A percentile compares a stretch with the other conserved stretches of the same genome.
Evolutionary conservation across 257 asterid species (phyloP).

Genomic region (Salvia splendens): DNA sequence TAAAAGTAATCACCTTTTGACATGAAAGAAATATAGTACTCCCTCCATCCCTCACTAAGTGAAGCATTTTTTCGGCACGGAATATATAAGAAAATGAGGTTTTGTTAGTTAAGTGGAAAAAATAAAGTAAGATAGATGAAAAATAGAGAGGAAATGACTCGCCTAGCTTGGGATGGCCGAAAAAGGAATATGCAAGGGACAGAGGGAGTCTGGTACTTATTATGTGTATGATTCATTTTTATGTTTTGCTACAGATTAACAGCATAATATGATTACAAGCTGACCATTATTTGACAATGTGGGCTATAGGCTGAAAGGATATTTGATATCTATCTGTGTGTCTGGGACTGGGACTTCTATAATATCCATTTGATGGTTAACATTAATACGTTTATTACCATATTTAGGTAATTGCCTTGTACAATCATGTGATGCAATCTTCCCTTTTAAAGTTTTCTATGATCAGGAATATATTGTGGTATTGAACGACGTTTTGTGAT

Average conservation of each 20-base stretch:
- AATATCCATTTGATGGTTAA: not conserved
- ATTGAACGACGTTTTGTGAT: constrained; percentile 6
- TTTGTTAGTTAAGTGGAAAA: no score
- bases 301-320: not conserved
- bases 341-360: not conserved
- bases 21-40: not conserved
- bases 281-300: not conserved
- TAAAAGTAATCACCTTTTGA: no score
- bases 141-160: no score
- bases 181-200: no score
- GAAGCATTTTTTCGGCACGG: no score
- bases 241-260: not conserved
- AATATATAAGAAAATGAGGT: no score
- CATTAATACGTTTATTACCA: constrained; percentile 6
- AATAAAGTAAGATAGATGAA: no score
- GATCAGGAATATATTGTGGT: not conserved
- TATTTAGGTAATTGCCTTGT: not conserved
- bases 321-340: constrained; percentile 1
- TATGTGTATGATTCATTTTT: not conserved
- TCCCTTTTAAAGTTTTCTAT: not conserved
- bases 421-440: constrained; percentile 1
- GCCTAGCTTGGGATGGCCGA: no score
- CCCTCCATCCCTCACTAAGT: no score
- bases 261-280: constrained; percentile 4
- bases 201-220: no score